Conservation (phyloP, 1,139 yeast species). For the Chernovozyma sophiae-reginae region DNA sequence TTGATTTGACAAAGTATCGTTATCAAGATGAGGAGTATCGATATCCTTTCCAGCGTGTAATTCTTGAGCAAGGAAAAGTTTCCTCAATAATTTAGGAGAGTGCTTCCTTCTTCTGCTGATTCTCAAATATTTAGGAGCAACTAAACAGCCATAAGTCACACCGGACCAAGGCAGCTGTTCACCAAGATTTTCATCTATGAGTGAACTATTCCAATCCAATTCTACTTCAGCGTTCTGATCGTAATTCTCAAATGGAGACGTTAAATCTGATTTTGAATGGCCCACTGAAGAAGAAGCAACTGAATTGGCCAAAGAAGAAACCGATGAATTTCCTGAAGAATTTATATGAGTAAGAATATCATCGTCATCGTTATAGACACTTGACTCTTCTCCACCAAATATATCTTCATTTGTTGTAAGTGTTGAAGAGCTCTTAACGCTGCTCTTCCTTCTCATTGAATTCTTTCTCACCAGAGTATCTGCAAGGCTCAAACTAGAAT, state of each 20-base stretch:
- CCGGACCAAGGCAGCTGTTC: slow-evolving; percentile 22
- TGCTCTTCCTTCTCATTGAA: not conserved
- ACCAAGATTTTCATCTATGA: not conserved
- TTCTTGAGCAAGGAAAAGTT: slow-evolving; percentile 80
- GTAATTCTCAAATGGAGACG: not conserved
- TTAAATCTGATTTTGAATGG: not conserved
- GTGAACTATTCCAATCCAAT: not conserved
- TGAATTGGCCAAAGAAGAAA: not conserved
- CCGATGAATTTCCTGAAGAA: not conserved
- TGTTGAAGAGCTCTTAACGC: not conserved
- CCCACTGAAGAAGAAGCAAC: not conserved
- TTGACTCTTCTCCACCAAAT: slow-evolving; percentile 5
- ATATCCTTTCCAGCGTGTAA: slow-evolving; percentile 27
- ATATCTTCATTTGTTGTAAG: not conserved
- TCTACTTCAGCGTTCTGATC: not conserved
- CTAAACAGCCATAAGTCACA: slow-evolving; percentile 35
- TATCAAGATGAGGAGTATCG: not conserved
- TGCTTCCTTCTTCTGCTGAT: slow-evolving; percentile 41
- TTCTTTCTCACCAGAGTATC: not conserved
- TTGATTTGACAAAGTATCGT: not conserved
- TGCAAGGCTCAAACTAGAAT: no score
- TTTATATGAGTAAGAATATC: slow-evolving; percentile 1
- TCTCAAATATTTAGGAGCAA: slow-evolving; percentile 53
- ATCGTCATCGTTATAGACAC: slow-evolving; percentile 8
- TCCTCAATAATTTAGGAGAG: slow-evolving; percentile 44